Base-by-base conservation (phyloP, 2,329 filamentous ascomycete species). In the Pseudofabraea citricarpa region DNA sequence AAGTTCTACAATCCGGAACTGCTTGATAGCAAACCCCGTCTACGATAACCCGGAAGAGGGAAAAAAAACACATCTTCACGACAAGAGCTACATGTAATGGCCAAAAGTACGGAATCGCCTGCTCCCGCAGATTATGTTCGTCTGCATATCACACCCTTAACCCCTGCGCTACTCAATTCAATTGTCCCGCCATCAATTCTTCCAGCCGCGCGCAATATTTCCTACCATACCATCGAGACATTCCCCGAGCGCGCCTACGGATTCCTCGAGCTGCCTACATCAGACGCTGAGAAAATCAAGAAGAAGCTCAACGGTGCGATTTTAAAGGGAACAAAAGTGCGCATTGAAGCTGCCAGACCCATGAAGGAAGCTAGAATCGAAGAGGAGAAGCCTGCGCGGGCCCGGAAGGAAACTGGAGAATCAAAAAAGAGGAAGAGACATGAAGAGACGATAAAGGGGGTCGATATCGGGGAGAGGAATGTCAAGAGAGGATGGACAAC, bases 181-280 rank as follows among this genome's bases (percentile, higher is more conserved):
- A 78, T 94, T 47, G 65, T 98, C 37, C 81, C 87, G 18, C 72
- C 83, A 1, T 76, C 83, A 1, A 60, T 87, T 12, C 77, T 81
- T 26, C 72, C 80, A 12, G 70, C 71, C 36, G 88, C 87, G 16
- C 80, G 81, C 48, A 87, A 90, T 60, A 78, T 96, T 41, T 95
- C 90, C n/a, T 96, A 85, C 67, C 91, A 97, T 65, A 72, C 73
- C 5, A 69, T 96, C 53, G 79, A 89, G 59, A 90, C 90, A 1
- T 95, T 95, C 51, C 91, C 91, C 12, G 93, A 98, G 53, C 85
- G 81, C 61, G 83, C 79, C 41, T 98, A 89, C 79, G 93, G 91
- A 44, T 98, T 87, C 67, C 73, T 97, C 47, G 90, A 94, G 36
- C 68, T 98, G 27, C 90, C 90, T 1, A 67, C 63, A 3, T 78